Evolutionary conservation across 805 yeast species (phyloP).

Genomic region (Wickerhamiella australiensis): DNA sequence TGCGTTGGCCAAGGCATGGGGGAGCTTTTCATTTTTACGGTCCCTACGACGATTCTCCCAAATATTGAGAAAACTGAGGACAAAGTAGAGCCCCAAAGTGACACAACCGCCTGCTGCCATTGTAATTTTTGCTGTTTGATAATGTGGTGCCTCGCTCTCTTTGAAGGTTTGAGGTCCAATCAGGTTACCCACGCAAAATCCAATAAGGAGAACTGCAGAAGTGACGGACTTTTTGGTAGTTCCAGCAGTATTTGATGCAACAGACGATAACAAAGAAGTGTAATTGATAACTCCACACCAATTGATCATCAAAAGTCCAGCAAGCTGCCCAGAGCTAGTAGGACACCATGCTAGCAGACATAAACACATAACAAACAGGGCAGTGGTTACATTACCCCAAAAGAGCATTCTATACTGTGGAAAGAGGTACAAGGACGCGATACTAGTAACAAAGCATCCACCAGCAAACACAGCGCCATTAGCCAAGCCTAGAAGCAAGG

Average conservation of each 20-base stretch:
- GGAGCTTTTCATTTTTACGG: constrained; percentile 2
- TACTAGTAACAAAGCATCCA: constrained; percentile 13
- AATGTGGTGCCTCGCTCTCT: constrained; percentile 43
- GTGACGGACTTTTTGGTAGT: constrained; percentile 56
- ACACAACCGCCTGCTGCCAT: constrained; percentile 41
- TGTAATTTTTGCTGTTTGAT: constrained; percentile 44
- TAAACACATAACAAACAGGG: constrained; percentile 36
- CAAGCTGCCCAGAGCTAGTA: constrained; percentile 30
- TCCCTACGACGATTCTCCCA: constrained; percentile 14
- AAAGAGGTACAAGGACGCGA: constrained; percentile 14
- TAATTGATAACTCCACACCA: constrained; percentile 24
- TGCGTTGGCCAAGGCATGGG: constrained; percentile 1
- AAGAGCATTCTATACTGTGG: constrained; percentile 15
- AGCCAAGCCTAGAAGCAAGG: constrained; percentile 35
- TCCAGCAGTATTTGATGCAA: constrained; percentile 49
- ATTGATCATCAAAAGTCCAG: constrained; percentile 32
- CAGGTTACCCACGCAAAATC: constrained; percentile 55
- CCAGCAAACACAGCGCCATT: constrained; percentile 34
- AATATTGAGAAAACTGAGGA: constrained; percentile 19
- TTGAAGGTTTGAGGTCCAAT: constrained; percentile 65
- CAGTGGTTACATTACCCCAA: constrained; percentile 39
- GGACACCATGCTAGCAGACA: constrained; percentile 37
- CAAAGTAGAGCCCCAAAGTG: constrained; percentile 24
- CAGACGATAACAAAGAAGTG: constrained; percentile 9
- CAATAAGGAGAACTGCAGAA: constrained; percentile 47